Base-by-base conservation (phyloP, 2,329 filamentous ascomycete genomes). In the Plenodomus biglobosus region DNA sequence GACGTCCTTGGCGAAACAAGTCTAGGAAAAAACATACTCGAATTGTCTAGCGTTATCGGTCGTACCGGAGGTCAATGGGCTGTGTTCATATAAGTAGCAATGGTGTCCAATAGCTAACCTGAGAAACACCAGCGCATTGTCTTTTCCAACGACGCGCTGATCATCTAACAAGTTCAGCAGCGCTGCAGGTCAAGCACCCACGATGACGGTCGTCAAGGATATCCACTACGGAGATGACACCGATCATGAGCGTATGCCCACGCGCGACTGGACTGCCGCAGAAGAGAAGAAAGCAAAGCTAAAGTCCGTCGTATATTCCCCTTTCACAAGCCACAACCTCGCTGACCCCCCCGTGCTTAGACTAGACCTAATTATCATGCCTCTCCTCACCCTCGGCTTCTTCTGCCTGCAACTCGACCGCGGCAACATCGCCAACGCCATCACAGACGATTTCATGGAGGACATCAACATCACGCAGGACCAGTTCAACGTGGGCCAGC, bases 371-470 rank as follows among this genome's bases (percentile, higher is more conserved):
- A 59, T 55, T 20, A 66, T 66, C 34, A 67, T 70, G 53, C 50
- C 69, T 7, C 53, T 72, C 1, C 66, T 70, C 1, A 62, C 67
- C n/a, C 48, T 71, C 0, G 63, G 62, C 15, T 71, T 72, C 50
- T 69, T 71, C 46, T 62, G 61, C 1, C 48, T 72, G 17, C 68
- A 61, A 46, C 69, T 80, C 18, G 75, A 79, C 50, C 62, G 73
- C 17, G 68, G 70, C 7, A 76, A 76, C 49, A 71, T 76, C 40
- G 49, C 58, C 11, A 65, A 67, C 16, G 64, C 64, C 16, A 50
- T 67, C 17, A 63, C 62, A 3, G 64, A 67, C 42, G 53, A 56
- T 22, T 58, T 67, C 40, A 59, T 61, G 46, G 55, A 58, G 40
- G 61, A 66, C 42, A 38, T 67, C 7, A 44, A 44, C 18, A 61